Conservation (phyloP, 148 eudicot species). For the Camellia granthamiana region DNA sequence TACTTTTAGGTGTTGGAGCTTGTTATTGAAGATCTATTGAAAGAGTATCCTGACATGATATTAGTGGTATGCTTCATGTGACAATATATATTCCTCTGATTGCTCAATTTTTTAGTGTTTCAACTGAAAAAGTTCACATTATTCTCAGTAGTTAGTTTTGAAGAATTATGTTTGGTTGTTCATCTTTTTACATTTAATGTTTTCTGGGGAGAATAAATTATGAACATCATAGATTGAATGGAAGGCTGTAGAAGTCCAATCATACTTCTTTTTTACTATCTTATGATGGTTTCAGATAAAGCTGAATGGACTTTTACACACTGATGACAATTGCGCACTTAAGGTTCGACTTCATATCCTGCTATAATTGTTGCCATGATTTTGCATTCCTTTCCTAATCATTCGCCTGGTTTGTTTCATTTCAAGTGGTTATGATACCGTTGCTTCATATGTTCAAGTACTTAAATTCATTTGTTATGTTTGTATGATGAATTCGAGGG, state of each 20-base stretch:
- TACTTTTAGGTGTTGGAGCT: conserved; percentile 70
- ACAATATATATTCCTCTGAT: conserved; percentile 5
- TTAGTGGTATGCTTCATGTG: conserved; percentile 31
- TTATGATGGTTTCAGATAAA: conserved; percentile 53
- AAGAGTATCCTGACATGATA: conserved; percentile 74
- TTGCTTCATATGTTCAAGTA: no score
- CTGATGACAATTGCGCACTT: conserved; percentile 85
- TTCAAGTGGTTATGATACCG: no score
- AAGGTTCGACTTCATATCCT: conserved; percentile 48
- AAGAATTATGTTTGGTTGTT: background rate
- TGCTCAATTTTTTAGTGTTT: conserved; percentile 12
- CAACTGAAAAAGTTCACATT: conserved; percentile 21
- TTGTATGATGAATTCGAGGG: no score
- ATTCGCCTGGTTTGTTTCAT: no score
- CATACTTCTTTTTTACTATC: background rate
- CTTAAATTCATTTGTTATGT: no score
- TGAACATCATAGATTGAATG: no score
- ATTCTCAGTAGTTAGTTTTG: background rate
- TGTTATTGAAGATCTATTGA: conserved; percentile 67
- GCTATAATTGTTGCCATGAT: background rate
- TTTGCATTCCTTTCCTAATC: no score
- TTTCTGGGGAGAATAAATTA: background rate
- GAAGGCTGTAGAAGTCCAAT: no score
- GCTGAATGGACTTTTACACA: conserved; percentile 85
- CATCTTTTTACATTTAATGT: background rate